Conservation (phyloP, 2,329 filamentous ascomycete genomes). For the Sporothrix globosa region DNA sequence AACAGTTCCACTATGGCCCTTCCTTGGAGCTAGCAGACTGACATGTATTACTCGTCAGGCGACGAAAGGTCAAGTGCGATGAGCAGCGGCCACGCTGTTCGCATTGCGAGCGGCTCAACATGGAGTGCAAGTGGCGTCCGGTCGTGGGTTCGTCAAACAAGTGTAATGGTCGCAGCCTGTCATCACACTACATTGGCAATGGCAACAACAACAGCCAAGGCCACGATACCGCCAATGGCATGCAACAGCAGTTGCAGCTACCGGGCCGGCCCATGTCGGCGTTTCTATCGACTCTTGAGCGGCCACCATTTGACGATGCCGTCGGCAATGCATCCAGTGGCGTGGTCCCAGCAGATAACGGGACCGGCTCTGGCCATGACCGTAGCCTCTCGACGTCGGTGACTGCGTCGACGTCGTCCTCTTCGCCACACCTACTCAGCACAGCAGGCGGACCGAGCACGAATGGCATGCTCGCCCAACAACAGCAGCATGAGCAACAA, state of each 20-base stretch:
- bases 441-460: not conserved
- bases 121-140: constrained; percentile 56
- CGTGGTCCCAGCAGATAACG: not conserved
- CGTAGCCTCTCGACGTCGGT: constrained; percentile 16
- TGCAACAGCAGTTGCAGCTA: constrained; percentile 22
- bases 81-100: constrained; percentile 57
- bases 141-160: not conserved
- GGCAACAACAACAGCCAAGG: constrained; percentile 33
- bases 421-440: not conserved
- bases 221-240: not conserved
- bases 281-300: constrained; percentile 13
- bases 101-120: constrained; percentile 57
- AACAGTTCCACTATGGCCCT: not conserved
- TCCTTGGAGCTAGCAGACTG: not conserved
- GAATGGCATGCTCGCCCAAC: not conserved
- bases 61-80: constrained; percentile 57
- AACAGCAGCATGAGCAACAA: not conserved
- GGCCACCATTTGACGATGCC: not conserved
- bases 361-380: not conserved
- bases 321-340: not conserved
- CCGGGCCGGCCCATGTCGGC: constrained; percentile 12
- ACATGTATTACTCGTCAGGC: constrained; percentile 41
- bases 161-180: not conserved
- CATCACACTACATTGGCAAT: not conserved
- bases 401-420: not conserved